Conservation (phyloP, 345 rosid genomes). For the Populus euphratica region DNA sequence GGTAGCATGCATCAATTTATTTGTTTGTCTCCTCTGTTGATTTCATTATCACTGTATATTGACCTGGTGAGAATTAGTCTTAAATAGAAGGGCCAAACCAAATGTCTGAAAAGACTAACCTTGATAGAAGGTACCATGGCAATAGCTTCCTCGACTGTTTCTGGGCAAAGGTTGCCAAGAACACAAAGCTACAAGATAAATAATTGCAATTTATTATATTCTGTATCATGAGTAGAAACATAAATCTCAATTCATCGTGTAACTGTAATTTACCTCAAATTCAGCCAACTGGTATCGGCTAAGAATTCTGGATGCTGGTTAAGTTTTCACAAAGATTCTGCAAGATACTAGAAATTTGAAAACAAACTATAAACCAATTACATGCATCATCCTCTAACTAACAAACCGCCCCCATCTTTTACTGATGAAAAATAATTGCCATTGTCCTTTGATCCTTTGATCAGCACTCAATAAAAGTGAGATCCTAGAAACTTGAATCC, state of each 20-base stretch:
- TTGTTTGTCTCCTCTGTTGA: neutral
- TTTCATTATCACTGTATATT: neutral
- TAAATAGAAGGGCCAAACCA: neutral
- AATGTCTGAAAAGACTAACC: slow-evolving; percentile 29
- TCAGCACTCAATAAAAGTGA: neutral
- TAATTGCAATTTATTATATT: too few species aligned
- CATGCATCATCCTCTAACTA: neutral
- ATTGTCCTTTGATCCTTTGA: neutral
- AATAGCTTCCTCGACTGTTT: slow-evolving; percentile 95
- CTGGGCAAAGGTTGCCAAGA: slow-evolving; percentile 97
- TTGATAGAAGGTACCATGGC: slow-evolving; percentile 97
- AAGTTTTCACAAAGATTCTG: slow-evolving; percentile 34
- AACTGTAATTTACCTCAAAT: slow-evolving; percentile 63
- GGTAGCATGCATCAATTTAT: neutral
- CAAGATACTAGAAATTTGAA: neutral
- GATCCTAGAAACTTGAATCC: neutral
- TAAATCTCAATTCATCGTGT: neutral
- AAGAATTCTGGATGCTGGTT: slow-evolving; percentile 60
- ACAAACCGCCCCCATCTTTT: neutral
- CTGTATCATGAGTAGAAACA: neutral
- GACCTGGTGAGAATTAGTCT: neutral
- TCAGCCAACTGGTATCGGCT: slow-evolving; percentile 87
- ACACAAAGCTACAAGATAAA: slow-evolving; percentile 62
- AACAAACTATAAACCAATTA: neutral
- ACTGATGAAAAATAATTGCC: neutral